phyloP scores from a whole-genome alignment of 208 protist species.

The Trypanosoma scelopori region DNA sequence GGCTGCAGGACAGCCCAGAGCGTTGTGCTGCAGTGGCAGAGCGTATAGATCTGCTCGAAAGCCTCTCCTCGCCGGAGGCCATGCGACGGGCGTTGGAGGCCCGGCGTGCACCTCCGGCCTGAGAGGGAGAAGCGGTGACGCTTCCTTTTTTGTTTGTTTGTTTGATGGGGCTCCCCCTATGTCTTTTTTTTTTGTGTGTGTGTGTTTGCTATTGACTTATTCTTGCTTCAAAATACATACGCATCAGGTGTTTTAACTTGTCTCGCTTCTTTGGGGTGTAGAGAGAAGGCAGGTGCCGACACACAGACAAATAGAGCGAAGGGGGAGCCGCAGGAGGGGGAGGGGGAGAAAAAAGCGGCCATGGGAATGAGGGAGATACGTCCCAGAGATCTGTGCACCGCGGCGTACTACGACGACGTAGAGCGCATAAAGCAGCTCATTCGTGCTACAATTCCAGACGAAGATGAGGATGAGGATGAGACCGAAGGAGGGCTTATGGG shows the following conservation, averaged over 20 bases:
- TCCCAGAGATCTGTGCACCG: constrained; percentile 58
- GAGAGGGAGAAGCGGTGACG: background rate
- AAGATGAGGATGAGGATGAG: constrained; percentile 31
- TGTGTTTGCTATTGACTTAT: too few species aligned
- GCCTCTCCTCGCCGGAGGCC: constrained; percentile 24
- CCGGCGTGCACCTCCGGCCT: constrained; percentile 24
- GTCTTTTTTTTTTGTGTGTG: constrained; percentile 19
- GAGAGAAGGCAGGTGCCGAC: constrained; percentile 1
- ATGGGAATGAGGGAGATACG: constrained; percentile 28
- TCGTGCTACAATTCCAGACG: constrained; percentile 19
- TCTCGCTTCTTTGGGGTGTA: constrained; percentile 3
- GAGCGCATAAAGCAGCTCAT: constrained; percentile 60
- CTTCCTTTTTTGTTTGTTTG: background rate
- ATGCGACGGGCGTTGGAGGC: constrained; percentile 13
- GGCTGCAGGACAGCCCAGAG: constrained; percentile 45
- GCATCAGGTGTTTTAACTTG: background rate
- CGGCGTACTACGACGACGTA: constrained; percentile 68
- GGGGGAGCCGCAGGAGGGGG: background rate
- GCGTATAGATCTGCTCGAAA: constrained; percentile 46
- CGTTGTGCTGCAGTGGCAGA: constrained; percentile 52
- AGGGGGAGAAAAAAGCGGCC: too few species aligned
- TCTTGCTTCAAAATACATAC: background rate
- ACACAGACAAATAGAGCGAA: constrained; percentile 9
- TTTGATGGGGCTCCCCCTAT: too few species aligned
- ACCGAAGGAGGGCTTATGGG: constrained; percentile 24